These are phyloP conservation scores for Cercospora sp. DNA, from an alignment of 2,329 filamentous ascomycete species.

Conservation along the genomic window DNA sequence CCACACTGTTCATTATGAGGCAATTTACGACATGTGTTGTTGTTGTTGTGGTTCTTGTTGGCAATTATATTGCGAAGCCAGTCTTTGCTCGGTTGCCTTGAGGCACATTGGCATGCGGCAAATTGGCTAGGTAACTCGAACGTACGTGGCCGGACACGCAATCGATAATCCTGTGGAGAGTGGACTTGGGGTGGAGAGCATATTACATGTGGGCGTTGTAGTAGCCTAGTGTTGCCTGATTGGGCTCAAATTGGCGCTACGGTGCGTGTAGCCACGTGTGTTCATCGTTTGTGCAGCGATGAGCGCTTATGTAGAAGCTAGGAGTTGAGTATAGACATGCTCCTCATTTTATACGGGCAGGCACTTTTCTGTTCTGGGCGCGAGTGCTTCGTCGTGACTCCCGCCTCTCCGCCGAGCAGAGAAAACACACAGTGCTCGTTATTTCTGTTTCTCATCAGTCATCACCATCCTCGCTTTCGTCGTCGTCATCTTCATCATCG, in stretches of 20 bases:
- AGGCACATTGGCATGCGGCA: neutral
- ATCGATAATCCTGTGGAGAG: neutral
- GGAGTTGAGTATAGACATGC: neutral
- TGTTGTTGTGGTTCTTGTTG: neutral
- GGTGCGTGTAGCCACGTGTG: neutral
- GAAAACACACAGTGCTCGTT: neutral
- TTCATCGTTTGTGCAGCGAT: neutral
- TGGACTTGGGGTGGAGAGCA: neutral
- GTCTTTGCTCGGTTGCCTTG: neutral
- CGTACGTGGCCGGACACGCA: neutral
- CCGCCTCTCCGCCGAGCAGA: neutral
- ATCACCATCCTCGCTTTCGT: conserved; percentile 41
- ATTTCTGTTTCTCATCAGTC: neutral
- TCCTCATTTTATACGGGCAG: neutral
- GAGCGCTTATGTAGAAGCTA: neutral
- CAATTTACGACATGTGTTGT: neutral
- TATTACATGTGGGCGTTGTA: neutral
- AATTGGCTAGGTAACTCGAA: neutral
- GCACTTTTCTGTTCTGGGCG: neutral
- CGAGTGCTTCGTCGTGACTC: neutral
- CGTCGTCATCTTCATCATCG: conserved; percentile 50
- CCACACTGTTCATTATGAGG: neutral
- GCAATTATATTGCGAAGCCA: neutral
- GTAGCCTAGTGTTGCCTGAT: neutral
- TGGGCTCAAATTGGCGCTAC: neutral